Evolutionary conservation across 2,329 filamentous ascomycete genomes (phyloP).

Genomic region (Dactylonectria macrodidyma): DNA sequence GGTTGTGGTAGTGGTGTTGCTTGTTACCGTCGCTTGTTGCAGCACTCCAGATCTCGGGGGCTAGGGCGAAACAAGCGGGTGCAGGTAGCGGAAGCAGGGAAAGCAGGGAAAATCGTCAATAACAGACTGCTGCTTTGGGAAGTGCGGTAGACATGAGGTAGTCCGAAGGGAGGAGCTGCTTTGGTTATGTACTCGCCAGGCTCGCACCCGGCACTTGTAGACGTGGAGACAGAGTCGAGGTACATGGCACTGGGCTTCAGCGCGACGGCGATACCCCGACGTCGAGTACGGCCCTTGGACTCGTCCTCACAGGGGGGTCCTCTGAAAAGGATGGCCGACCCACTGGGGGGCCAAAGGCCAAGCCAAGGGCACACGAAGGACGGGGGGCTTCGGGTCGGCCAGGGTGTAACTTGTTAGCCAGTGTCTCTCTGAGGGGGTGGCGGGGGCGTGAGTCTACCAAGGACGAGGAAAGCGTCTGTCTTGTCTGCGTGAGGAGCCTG

Average conservation of each 20-base stretch:
- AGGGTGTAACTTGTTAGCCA: constrained; percentile 30
- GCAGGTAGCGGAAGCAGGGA: constrained; percentile 32
- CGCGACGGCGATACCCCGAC: constrained; percentile 40
- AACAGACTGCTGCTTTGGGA: constrained; percentile 48
- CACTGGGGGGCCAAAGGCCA: constrained; percentile 36
- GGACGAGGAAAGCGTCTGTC: constrained; percentile 9
- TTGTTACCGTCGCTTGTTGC: constrained; percentile 14
- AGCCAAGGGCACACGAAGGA: constrained; percentile 38
- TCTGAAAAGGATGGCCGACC: constrained; percentile 40
- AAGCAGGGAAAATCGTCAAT: constrained; percentile 35
- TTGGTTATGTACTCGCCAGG: constrained; percentile 49
- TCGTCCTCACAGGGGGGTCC: constrained; percentile 40
- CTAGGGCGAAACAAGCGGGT: constrained; percentile 29
- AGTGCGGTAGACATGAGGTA: constrained; percentile 37
- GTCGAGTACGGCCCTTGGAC: constrained; percentile 40
- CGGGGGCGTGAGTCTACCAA: constrained; percentile 1
- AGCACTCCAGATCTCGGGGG: constrained; percentile 32
- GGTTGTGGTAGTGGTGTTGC: constrained; percentile 25
- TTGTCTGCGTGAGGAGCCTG: constrained; percentile 4
- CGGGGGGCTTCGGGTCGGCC: constrained; percentile 31
- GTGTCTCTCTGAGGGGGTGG: constrained; percentile 22
- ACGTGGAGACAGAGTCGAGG: constrained; percentile 37
- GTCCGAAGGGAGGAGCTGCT: constrained; percentile 44
- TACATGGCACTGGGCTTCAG: constrained; percentile 34
- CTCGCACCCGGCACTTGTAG: constrained; percentile 41